phyloP scores from a whole-genome alignment of 495 filamentous ascomycete genomes.

The Penicillium coffeae region DNA sequence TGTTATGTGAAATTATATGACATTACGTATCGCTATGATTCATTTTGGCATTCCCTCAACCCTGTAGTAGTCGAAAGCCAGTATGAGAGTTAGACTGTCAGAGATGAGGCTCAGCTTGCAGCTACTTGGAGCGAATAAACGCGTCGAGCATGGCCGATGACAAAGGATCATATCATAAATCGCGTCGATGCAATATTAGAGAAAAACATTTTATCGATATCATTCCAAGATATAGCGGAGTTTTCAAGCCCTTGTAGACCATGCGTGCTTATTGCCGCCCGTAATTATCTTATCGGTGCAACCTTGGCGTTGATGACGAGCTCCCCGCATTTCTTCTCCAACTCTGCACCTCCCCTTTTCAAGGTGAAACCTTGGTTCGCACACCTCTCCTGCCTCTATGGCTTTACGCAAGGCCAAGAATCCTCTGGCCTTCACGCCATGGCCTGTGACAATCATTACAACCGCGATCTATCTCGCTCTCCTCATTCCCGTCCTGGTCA shows the following conservation, averaged over 20 bases:
- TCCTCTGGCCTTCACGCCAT: constrained; percentile 59
- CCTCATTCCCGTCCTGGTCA: constrained; percentile 63
- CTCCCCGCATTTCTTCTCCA: constrained; percentile 24
- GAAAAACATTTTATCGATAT: no score
- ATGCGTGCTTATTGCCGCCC: neutral
- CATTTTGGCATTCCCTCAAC: neutral
- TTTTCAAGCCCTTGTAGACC: no score
- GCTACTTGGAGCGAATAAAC: no score
- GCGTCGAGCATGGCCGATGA: no score
- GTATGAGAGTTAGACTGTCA: no score
- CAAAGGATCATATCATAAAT: no score
- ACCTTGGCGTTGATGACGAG: constrained; percentile 11
- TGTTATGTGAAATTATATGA: neutral
- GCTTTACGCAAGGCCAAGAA: constrained; percentile 39
- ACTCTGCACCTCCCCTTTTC: constrained; percentile 5
- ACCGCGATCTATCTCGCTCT: constrained; percentile 66
- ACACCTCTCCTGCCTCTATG: constrained; percentile 11
- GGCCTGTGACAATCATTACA: constrained; percentile 70
- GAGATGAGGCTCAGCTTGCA: no score
- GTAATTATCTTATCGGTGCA: neutral
- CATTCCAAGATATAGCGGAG: neutral
- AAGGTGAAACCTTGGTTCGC: neutral
- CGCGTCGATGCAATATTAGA: no score
- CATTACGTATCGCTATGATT: neutral
- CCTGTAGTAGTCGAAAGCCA: no score